Evolutionary conservation across 805 yeast genomes (phyloP), one percentile per base, ranked within the genome.

Genomic region (Metschnikowia borealis): DNA sequence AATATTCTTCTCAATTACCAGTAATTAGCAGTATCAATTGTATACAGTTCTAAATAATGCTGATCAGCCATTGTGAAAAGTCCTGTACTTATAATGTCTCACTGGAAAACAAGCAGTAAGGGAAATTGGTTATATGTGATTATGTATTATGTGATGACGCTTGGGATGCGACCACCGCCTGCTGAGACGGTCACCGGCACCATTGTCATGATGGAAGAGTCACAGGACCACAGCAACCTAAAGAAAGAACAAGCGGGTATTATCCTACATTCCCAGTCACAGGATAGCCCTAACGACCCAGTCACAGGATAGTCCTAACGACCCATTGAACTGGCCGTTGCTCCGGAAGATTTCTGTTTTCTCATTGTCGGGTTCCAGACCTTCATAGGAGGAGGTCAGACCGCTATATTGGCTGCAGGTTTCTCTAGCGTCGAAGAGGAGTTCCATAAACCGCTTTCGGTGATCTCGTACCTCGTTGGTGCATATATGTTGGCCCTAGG

Each of bases 311-410:
- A n/a, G n/a, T n/a, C n/a, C n/a, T n/a, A 81, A 83, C 57, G 87
- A 82, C 54, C 87, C 87, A 2, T 67, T 82, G 38, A 83, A 82
- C 57, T 81, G 87, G 87, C 84, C 86, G 1, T 57, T 73, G 6
- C 79, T 83, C 81, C 69, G 79, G 38, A 84, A 29, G 86, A 82
- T 53, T 51, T 79, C 43, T 79, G 84, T 6, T 64, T 82, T 38
- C 55, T 72, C 10, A 76, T 75, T 15, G 73, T 82, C 33, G 85
- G 85, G 5, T 73, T 79, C 56, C 84, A 78, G 53, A 78, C 81
- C 11, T 78, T 82, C 56, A 65, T 82, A 10, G 81, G 82, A 4
- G 87, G 86, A 31, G 86, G 87, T 32, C 83, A 79, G 63, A 75
- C 83, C 3, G 81, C 87, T 3, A 66, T 82, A 36, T 66, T 82